Conservation (phyloP, 192 early-diverging fungal species). For the Mortierella antarctica region DNA sequence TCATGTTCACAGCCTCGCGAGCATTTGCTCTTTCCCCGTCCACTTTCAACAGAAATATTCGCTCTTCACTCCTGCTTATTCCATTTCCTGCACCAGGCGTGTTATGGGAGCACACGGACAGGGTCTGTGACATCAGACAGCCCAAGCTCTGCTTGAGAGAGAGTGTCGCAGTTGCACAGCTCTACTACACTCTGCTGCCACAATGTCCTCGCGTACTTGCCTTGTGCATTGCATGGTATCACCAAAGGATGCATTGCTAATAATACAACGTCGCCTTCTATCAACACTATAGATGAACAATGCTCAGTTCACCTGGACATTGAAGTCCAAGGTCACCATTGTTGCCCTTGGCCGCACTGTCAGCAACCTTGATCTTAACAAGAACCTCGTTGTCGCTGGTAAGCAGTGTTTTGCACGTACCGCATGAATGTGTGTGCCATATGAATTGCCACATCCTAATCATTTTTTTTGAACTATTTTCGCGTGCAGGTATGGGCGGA, state of each 20-base stretch:
- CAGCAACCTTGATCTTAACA: slow-evolving; percentile 58
- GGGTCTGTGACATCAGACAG: slow-evolving; percentile 24
- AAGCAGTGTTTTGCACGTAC: slow-evolving; percentile 1
- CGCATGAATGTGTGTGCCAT: not conserved
- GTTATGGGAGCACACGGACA: not conserved
- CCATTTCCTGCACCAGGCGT: no score
- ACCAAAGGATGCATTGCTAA: slow-evolving; percentile 1
- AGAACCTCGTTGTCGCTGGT: slow-evolving; percentile 54
- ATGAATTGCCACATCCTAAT: not conserved
- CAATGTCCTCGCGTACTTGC: no score
- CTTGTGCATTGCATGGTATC: slow-evolving; percentile 19
- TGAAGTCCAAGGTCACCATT: slow-evolving; percentile 49
- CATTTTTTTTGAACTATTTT: not conserved
- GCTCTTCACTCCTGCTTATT: no score
- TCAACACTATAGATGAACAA: slow-evolving; percentile 32
- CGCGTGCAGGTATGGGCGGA: slow-evolving; percentile 62
- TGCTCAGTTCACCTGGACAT: slow-evolving; percentile 32
- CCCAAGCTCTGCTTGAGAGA: no score
- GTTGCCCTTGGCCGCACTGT: slow-evolving; percentile 53
- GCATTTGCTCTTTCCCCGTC: no score
- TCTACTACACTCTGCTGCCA: no score
- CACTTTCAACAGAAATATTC: no score
- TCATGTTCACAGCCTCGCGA: no score
- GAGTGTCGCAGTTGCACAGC: no score
- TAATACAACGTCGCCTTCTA: not conserved